A percentile compares a stretch with the other conserved stretches of the same genome.
Evolutionary conservation across 176 grass and related monocot species (phyloP).

Genomic region (Typha latifolia): DNA sequence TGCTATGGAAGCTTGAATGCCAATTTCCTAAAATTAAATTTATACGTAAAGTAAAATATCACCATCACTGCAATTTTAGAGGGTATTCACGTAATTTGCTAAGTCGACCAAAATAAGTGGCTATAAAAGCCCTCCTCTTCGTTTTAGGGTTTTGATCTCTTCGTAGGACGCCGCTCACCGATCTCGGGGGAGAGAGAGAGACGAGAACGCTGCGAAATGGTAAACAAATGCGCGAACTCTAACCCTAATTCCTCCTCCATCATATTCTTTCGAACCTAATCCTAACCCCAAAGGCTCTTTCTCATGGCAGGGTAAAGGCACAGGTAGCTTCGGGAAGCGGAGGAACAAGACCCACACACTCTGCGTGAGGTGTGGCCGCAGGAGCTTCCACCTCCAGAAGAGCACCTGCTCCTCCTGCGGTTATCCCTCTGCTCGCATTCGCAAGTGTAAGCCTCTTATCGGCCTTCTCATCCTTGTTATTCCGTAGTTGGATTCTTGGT

Average conservation of each 20-base stretch:
- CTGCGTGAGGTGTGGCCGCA: constrained; percentile 9
- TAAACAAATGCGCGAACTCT: neutral
- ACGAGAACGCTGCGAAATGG: neutral
- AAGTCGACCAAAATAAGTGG: neutral
- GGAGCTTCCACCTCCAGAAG: constrained; percentile 19
- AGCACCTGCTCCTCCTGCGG: constrained; percentile 23
- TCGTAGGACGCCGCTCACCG: neutral
- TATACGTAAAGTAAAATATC: no score
- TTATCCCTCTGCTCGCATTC: constrained; percentile 19
- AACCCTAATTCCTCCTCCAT: neutral
- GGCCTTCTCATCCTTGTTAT: neutral
- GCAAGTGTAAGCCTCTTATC: constrained; percentile 17
- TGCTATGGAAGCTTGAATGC: constrained; percentile 58
- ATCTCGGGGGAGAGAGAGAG: neutral
- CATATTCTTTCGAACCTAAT: neutral
- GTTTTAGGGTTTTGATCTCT: neutral
- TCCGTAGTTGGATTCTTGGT: neutral
- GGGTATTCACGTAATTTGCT: neutral
- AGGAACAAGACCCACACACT: constrained; percentile 35
- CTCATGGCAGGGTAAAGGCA: constrained; percentile 14
- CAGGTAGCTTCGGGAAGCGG: constrained; percentile 30
- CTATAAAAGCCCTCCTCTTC: neutral
- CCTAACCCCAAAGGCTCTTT: neutral
- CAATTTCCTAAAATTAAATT: no score
- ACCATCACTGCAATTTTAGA: no score